Evolutionary conservation across 192 early-diverging fungal genomes (phyloP), one percentile per base, ranked within the genome.

Genomic region (Phlyctochytrium bullatum): DNA sequence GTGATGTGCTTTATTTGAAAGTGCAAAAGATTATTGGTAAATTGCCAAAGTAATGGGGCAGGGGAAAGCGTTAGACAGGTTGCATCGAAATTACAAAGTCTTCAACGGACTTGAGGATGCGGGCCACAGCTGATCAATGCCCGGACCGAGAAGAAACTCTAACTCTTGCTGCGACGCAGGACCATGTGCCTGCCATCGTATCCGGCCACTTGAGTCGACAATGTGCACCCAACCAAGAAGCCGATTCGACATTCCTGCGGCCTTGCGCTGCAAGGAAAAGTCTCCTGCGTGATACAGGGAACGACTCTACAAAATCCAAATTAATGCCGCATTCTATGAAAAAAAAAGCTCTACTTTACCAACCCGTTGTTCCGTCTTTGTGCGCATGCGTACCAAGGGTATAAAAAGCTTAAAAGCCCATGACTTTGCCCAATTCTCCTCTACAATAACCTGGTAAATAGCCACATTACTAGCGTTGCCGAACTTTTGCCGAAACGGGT

Each of bases 161-260:
- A 79, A n/a, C 61, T 83, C 81, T 10, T 71, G 61, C 2, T 58
- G 67, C 64, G 65, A 76, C 12, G 79, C 73, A 29, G 64, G 64
- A n/a, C 82, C 82, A 63, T 83, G 78, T 16, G 82, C 82, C 58
- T 71, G 68, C 80, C 80, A 82, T 40, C 82, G 14, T 10, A 83
- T 66, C 30, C 51, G 24, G 4, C 82, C 76, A 17, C 29, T 3
- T 14, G 24, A 17, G 52, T 83, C 82, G 16, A 83, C 82, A 25
- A 83, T 60, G 60, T 81, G 73, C 6, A 79, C 74, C 82, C 82
- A 83, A 2, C 82, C 82, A 2, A 83, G 59, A 23, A 78, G 59
- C 24, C 32, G 67, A 58, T 83, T 83, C 20, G 61, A 56, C 73
- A 83, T 81, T 23, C 79, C 79, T 23, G 69, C 69, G 4, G 63